A percentile compares a stretch with the other conserved stretches of the same genome.
Evolutionary conservation across 441 rosid species (phyloP).

Genomic region (Populus hybrid): DNA sequence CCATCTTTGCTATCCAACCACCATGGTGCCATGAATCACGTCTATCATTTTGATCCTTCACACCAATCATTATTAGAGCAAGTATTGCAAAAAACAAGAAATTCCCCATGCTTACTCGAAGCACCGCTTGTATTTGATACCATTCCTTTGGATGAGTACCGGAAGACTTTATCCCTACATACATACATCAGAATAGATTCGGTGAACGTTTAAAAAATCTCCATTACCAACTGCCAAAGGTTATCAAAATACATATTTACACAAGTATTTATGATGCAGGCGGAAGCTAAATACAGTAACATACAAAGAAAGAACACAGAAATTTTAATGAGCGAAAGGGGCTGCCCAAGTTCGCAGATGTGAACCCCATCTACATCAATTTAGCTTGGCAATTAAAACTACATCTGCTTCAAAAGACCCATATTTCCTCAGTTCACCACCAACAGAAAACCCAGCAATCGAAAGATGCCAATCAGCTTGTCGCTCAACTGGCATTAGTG

Average conservation of each 20-base stretch:
- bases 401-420: not conserved
- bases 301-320: no score
- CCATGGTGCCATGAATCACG: conserved; percentile 98
- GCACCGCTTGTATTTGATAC: conserved; percentile 89
- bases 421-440: not conserved
- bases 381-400: not conserved
- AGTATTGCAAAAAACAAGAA: conserved; percentile 70
- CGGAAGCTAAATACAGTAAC: no score
- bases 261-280: not conserved
- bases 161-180: conserved; percentile 76
- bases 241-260: not conserved
- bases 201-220: not conserved
- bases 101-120: conserved; percentile 94
- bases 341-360: no score
- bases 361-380: no score
- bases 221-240: not conserved
- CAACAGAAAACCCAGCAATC: not conserved
- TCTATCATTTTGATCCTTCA: conserved; percentile 86
- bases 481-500: not conserved
- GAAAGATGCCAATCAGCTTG: not conserved
- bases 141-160: conserved; percentile 64
- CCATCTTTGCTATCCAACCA: conserved; percentile 88
- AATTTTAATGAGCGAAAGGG: no score
- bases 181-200: conserved; percentile 7
- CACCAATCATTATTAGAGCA: conserved; percentile 89